Base-by-base conservation (phyloP, 345 rosid species). In the Toxicodendron radicans region DNA sequence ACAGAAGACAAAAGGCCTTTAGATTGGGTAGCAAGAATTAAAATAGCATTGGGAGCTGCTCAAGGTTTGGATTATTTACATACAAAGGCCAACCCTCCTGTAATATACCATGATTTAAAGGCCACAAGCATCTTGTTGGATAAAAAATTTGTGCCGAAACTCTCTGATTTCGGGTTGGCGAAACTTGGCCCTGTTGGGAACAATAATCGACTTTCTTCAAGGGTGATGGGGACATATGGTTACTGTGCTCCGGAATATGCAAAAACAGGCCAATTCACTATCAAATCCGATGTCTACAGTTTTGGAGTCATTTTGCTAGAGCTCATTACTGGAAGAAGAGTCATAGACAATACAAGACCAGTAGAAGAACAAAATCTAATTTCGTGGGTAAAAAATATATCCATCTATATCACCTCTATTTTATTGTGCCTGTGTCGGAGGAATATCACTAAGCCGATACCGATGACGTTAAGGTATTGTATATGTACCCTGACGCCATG, bases 271-370 rank as follows among this genome's bases (percentile, higher is more conserved):
- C 65, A 75, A 32, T 85, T 90, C 24, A 87, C 92, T 0, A 3
- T 80, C 14, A 84, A 87, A 71, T 86, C 97, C 27, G 96, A 92
- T 73, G 92, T 92, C 0, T 92, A 85, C 73, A 87, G 97, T 76
- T 92, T 90, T 70, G 97, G 97, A 64, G 92, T 92, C 60, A 82
- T 92, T 64, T 75, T 92, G 58, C 84, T 92, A 7, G 95, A 92
- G 64, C 90, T 92, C 23, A 83, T 92, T 71, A 90, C 92, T 0
- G 96, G 96, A 64, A 80, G 94, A 63, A 85, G 76, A 80, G 94
- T 88, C 64, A 68, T 90, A 11, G 97, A 92, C 86, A 85, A 92
- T 13, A 85, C 86, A 11, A 89, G 80, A 73, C 89, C 92, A 21
- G 78, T 70, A 16, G 80, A 89, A 38, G 94, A 90, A 76, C 97